Evolutionary conservation across 2,329 filamentous ascomycete genomes (phyloP).

Genomic region (Chrysosporium queenslandicum): DNA sequence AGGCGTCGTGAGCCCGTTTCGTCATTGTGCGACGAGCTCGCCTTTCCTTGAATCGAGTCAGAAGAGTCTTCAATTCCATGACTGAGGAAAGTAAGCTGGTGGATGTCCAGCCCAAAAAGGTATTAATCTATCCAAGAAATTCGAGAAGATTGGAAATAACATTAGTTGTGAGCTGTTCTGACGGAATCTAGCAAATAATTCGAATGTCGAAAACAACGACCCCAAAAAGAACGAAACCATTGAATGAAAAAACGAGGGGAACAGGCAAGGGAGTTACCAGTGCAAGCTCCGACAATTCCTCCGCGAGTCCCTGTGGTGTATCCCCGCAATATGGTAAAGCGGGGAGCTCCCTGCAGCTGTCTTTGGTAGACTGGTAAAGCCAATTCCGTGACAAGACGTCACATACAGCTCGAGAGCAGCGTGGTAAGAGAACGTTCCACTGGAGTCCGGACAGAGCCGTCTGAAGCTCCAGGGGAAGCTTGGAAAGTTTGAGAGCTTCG

Average conservation of each 20-base stretch:
- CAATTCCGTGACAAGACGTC: neutral
- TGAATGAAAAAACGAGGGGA: neutral
- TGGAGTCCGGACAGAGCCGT: neutral
- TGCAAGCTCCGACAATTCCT: neutral
- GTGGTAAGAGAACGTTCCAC: neutral
- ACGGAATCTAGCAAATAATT: neutral
- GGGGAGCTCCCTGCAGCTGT: too few relatives aligned
- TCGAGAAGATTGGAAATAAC: neutral
- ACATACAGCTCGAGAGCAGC: neutral
- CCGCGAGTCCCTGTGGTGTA: neutral
- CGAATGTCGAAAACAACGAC: neutral
- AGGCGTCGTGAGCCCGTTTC: conserved; percentile 6
- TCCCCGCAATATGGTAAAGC: too few relatives aligned
- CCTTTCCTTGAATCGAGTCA: conserved; percentile 1
- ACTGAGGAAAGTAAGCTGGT: neutral
- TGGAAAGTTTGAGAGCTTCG: neutral
- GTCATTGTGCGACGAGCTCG: neutral
- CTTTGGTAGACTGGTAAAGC: neutral
- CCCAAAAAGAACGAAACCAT: neutral
- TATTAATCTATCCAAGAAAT: neutral
- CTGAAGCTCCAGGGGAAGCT: neutral
- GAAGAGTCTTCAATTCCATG: neutral
- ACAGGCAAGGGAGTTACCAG: neutral
- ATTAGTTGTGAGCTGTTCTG: neutral
- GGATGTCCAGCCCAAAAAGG: neutral